Conservation (phyloP, 345 rosid species). For the Sisymbrium altissimum region DNA sequence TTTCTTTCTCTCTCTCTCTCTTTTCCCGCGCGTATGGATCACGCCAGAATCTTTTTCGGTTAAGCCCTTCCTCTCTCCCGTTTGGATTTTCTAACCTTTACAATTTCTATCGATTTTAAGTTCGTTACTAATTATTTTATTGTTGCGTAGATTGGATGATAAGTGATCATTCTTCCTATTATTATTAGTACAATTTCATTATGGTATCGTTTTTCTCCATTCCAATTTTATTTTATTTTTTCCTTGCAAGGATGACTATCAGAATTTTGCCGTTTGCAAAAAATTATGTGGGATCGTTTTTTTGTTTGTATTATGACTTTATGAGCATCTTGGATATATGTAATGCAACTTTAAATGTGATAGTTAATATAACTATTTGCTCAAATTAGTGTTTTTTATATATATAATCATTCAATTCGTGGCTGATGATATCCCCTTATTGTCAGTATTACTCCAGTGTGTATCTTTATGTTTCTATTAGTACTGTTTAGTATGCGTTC, state of each 20-base stretch:
- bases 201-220: neutral
- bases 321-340: neutral
- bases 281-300: neutral
- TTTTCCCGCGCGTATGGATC: constrained; percentile 15
- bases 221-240: neutral
- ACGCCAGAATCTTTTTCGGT: constrained; percentile 30
- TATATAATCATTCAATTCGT: neutral
- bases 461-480: neutral
- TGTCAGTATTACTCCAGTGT: neutral
- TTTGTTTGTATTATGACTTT: neutral
- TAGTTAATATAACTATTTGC: neutral
- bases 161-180: constrained; percentile 2
- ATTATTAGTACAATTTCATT: neutral
- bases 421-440: neutral
- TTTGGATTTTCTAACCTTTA: constrained; percentile 13
- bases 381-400: neutral
- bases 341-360: neutral
- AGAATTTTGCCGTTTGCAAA: neutral
- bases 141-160: constrained; percentile 19
- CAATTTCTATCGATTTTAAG: neutral
- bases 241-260: neutral
- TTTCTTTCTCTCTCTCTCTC: no score
- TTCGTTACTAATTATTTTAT: constrained; percentile 4
- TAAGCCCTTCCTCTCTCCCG: constrained; percentile 6
- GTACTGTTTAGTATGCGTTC: neutral